Conservation (phyloP, 2,329 filamentous ascomycete species). For the Neofusicoccum laricinum region DNA sequence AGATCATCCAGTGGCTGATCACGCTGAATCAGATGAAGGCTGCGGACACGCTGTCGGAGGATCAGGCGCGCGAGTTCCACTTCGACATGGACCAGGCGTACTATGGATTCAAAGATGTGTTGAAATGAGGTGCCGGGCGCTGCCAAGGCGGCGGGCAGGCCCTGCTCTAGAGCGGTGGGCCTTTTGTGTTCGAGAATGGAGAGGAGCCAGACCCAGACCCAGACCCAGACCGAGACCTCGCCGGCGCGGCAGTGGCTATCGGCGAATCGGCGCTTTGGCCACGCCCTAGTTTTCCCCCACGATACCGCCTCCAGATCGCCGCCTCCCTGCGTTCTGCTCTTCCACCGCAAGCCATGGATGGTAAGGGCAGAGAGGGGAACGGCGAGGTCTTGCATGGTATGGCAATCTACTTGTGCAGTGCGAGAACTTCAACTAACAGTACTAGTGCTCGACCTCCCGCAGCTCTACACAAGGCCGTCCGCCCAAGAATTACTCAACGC, state of each 20-base stretch:
- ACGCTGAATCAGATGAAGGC: conserved; percentile 97
- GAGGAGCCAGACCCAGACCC: background rate
- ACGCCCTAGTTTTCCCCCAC: conserved; percentile 9
- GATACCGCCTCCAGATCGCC: conserved; percentile 4
- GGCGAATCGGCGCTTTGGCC: conserved; percentile 15
- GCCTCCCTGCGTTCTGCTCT: conserved; percentile 2
- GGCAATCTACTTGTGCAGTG: background rate
- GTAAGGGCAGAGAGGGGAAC: background rate
- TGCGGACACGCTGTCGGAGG: conserved; percentile 82
- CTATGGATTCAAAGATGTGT: conserved; percentile 81
- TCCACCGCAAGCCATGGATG: conserved; percentile 10
- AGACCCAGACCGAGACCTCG: background rate
- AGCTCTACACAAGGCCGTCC: conserved; percentile 73
- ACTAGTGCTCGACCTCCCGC: conserved; percentile 73
- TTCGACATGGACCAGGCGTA: conserved; percentile 95
- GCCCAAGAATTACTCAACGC: conserved; percentile 61
- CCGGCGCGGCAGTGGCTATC: conserved; percentile 1
- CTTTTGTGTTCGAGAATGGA: background rate
- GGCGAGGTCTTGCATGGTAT: conserved; percentile 14
- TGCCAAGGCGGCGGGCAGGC: background rate
- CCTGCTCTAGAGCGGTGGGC: background rate
- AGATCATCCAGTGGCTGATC: conserved; percentile 98
- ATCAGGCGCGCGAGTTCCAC: conserved; percentile 83
- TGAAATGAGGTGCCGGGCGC: conserved; percentile 37
- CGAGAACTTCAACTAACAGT: background rate